phyloP scores from a whole-genome alignment of 139 green algal species.

The Haematococcus lacustris region DNA sequence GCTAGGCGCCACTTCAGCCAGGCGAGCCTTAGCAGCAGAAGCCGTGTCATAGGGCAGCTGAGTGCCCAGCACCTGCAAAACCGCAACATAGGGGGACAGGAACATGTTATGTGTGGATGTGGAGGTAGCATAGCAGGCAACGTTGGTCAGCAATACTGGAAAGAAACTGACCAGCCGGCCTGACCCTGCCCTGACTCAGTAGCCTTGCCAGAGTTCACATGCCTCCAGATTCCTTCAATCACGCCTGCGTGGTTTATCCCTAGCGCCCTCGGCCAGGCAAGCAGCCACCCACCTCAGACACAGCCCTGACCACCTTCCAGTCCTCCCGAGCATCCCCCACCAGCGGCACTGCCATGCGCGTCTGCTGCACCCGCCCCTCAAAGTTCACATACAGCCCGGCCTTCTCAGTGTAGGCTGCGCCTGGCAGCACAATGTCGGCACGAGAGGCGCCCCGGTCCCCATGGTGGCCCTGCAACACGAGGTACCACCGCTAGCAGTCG shows the following conservation, averaged over 20 bases:
- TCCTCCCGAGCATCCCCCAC: conserved; percentile 81
- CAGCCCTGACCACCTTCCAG: conserved; percentile 67
- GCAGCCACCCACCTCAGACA: conserved; percentile 36
- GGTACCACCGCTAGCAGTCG: too few species aligned
- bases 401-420: conserved; percentile 87
- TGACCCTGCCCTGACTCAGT: too few species aligned
- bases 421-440: conserved; percentile 91
- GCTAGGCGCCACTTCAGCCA: conserved; percentile 77
- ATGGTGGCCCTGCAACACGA: conserved; percentile 75
- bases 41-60: conserved; percentile 82
- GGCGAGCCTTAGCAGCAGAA: conserved; percentile 56
- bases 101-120: too few species aligned
- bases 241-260: too few species aligned
- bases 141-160: too few species aligned
- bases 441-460: conserved; percentile 83
- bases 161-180: too few species aligned
- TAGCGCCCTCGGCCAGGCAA: too few species aligned
- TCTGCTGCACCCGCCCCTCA: conserved; percentile 91
- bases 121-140: too few species aligned
- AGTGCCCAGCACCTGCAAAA: conserved; percentile 46
- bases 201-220: too few species aligned
- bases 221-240: too few species aligned
- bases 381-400: conserved; percentile 80
- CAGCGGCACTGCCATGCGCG: conserved; percentile 66
- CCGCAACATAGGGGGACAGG: too few species aligned